Evolutionary conservation across 805 yeast species (phyloP).

Genomic region (Zygotorulaspora sp.): DNA sequence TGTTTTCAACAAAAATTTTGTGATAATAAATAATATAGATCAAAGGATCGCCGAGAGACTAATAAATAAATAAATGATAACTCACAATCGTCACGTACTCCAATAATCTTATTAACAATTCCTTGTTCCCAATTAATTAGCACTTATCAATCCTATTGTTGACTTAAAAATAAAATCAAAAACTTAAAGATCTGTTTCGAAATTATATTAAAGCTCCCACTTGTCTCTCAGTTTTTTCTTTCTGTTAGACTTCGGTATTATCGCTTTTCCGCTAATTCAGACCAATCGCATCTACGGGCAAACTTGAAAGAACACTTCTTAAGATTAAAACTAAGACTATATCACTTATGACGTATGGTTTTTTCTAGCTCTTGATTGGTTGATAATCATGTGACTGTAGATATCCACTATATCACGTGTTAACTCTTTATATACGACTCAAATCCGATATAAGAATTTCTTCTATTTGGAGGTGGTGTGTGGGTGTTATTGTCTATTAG

Average conservation of each 20-base stretch:
- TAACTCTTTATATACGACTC: too few species aligned
- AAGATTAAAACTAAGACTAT: background rate
- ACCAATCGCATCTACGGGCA: slow-evolving; percentile 2
- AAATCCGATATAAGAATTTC: too few species aligned
- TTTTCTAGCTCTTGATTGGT: slow-evolving; percentile 1
- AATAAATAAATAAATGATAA: background rate
- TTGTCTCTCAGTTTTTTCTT: background rate
- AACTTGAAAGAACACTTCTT: background rate
- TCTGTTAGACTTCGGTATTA: slow-evolving; percentile 1
- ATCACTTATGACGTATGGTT: background rate
- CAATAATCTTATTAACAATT: background rate
- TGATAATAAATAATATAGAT: slow-evolving; percentile 1
- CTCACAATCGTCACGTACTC: background rate
- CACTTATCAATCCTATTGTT: background rate
- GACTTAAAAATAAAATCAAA: background rate
- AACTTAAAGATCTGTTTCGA: background rate
- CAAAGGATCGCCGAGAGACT: slow-evolving; percentile 1
- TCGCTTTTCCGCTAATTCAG: slow-evolving; percentile 1
- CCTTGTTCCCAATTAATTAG: background rate
- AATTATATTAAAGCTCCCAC: background rate
- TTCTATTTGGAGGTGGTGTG: too few species aligned
- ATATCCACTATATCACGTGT: too few species aligned
- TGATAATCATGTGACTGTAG: background rate
- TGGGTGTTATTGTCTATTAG: too few species aligned
- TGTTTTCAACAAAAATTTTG: background rate